Conservation (phyloP, 176 grass and related monocot species). For the Tillandsia fasciculata region DNA sequence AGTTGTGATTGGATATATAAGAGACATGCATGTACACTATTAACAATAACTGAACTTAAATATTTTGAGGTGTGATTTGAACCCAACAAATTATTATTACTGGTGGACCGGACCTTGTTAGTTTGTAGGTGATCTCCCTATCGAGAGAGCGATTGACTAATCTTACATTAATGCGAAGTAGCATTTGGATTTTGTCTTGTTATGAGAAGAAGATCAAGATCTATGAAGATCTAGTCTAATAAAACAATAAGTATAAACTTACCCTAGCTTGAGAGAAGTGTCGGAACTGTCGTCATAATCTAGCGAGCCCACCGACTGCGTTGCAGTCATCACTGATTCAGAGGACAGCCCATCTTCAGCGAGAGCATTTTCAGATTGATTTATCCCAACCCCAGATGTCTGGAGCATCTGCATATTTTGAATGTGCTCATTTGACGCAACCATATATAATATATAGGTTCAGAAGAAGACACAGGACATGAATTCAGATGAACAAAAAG, state of each 20-base stretch:
- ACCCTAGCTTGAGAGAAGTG: conserved; percentile 82
- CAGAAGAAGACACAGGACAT: conserved; percentile 4
- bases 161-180: too few relatives aligned
- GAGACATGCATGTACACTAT: too few relatives aligned
- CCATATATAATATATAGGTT: conserved; percentile 1
- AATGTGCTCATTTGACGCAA: not conserved
- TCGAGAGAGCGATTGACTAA: too few relatives aligned
- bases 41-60: too few relatives aligned
- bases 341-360: conserved; percentile 93
- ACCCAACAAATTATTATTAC: too few relatives aligned
- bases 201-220: too few relatives aligned
- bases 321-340: conserved; percentile 87
- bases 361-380: conserved; percentile 47
- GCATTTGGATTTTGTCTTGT: too few relatives aligned
- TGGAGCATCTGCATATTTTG: conserved; percentile 42
- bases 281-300: conserved; percentile 88
- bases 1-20: too few relatives aligned
- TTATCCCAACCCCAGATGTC: conserved; percentile 25
- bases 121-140: too few relatives aligned
- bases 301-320: conserved; percentile 61
- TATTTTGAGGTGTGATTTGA: too few relatives aligned
- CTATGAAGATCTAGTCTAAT: not conserved
- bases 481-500: conserved; percentile 1
- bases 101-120: too few relatives aligned
- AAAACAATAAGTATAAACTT: conserved; percentile 6